Conservation (phyloP, 2,329 filamentous ascomycete genomes). For the Cladophialophora bantiana region DNA sequence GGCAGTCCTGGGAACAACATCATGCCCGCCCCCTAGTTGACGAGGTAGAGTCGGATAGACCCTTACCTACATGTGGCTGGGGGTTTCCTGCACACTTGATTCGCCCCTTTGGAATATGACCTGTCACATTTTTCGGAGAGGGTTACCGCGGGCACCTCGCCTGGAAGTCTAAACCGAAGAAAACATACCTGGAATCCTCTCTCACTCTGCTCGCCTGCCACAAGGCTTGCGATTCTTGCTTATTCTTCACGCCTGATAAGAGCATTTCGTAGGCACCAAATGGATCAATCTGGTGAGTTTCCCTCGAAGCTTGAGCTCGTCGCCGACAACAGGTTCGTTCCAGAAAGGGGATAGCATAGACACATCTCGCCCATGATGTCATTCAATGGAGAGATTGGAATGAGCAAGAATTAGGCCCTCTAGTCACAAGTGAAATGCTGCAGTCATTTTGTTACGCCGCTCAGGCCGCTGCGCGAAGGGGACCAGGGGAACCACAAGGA, state of each 20-base stretch:
- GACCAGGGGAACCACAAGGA: too few species aligned
- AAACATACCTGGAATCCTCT: not conserved
- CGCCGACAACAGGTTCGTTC: too few species aligned
- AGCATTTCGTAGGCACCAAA: not conserved
- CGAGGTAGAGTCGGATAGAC: not conserved
- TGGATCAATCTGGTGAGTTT: too few species aligned
- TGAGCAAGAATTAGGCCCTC: too few species aligned
- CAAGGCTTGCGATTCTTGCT: not conserved
- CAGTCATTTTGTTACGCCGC: too few species aligned
- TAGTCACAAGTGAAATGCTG: too few species aligned
- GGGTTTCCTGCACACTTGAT: not conserved
- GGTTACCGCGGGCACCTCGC: not conserved
- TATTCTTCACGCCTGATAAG: not conserved
- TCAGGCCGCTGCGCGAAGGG: too few species aligned
- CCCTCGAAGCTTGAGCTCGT: too few species aligned
- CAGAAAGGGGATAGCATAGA: too few species aligned
- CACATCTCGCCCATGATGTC: too few species aligned
- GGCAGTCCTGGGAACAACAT: not conserved
- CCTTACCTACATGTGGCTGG: not conserved
- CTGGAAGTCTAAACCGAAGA: not conserved
- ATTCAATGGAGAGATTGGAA: too few species aligned
- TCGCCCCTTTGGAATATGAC: not conserved
- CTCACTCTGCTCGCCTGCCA: not conserved
- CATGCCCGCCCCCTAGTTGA: not conserved
- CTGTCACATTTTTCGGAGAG: conserved; percentile 1